These are phyloP conservation scores for Pythium rishiriense DNA, from an alignment of 352 stramenopile species.

Conservation along the genomic window DNA sequence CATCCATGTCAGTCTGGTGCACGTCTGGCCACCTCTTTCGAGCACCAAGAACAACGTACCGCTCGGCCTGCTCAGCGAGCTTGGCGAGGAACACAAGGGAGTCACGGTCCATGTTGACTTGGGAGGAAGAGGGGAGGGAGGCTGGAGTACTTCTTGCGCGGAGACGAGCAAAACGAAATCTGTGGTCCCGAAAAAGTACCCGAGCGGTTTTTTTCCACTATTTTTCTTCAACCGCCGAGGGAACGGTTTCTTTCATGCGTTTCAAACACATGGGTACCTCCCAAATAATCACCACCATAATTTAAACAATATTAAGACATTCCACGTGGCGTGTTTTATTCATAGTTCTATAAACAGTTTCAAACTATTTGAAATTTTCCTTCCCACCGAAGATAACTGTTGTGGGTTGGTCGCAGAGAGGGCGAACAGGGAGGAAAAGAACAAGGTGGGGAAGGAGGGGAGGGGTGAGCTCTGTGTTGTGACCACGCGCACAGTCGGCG, in stretches of 20 bases:
- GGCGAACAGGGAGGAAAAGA: conserved; percentile 7
- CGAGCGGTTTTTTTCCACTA: conserved; percentile 30
- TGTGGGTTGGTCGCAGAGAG: conserved; percentile 13
- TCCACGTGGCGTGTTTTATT: conserved; percentile 9
- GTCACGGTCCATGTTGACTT: conserved; percentile 68
- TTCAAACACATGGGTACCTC: conserved; percentile 21
- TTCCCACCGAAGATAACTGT: conserved; percentile 24
- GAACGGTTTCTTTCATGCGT: conserved; percentile 20
- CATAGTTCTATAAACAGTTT: neutral
- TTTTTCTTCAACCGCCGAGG: conserved; percentile 31
- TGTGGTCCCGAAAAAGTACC: conserved; percentile 45
- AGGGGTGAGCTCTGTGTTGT: conserved; percentile 23
- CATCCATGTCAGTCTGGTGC: neutral
- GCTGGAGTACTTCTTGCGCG: conserved; percentile 34
- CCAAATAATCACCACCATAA: neutral
- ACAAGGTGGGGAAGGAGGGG: neutral
- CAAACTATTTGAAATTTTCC: conserved; percentile 9
- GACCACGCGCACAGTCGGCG: conserved; percentile 1
- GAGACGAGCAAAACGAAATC: conserved; percentile 57
- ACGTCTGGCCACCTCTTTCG: neutral
- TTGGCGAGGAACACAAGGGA: conserved; percentile 83
- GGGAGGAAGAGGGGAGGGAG: conserved; percentile 3
- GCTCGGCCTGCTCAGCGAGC: conserved; percentile 79
- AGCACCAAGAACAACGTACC: conserved; percentile 35
- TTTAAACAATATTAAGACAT: conserved; percentile 1